Percentiles rank a stretch among this genome's conserved stretches.
Evolutionary conservation across 306 rosid species (phyloP).

Genomic region (Dicorynia guianensis): DNA sequence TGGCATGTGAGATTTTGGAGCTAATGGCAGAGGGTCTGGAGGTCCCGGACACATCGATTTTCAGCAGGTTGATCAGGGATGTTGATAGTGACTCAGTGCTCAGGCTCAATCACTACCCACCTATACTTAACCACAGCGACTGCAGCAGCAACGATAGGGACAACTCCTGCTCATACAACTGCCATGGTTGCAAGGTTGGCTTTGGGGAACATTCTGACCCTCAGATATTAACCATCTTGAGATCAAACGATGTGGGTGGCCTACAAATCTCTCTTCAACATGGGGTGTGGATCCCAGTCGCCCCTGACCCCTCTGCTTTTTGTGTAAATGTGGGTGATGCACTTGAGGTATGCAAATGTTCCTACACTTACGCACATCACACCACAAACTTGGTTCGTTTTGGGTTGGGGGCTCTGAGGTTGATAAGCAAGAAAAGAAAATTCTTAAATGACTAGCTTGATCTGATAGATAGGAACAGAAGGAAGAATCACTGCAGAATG

Average conservation of each 20-base stretch:
- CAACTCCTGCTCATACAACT: slow-evolving; percentile 38
- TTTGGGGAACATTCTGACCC: slow-evolving; percentile 94
- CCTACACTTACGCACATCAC: background rate
- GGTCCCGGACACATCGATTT: slow-evolving; percentile 60
- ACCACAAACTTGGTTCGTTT: slow-evolving; percentile 29
- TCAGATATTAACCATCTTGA: slow-evolving; percentile 75
- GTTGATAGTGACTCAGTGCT: slow-evolving; percentile 70
- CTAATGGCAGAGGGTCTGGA: slow-evolving; percentile 72
- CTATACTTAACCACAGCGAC: slow-evolving; percentile 21
- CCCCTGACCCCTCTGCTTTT: slow-evolving; percentile 74
- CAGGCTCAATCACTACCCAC: slow-evolving; percentile 88
- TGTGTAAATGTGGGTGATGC: slow-evolving; percentile 84
- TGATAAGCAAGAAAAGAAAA: background rate
- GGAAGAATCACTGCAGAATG: slow-evolving; percentile 36
- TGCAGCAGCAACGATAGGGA: slow-evolving; percentile 10
- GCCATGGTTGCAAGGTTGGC: slow-evolving; percentile 44
- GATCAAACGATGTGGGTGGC: slow-evolving; percentile 85
- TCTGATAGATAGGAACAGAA: slow-evolving; percentile 43
- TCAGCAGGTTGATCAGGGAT: slow-evolving; percentile 66
- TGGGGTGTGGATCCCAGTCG: slow-evolving; percentile 76
- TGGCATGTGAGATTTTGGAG: slow-evolving; percentile 80
- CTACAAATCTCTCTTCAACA: slow-evolving; percentile 70
- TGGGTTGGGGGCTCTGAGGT: slow-evolving; percentile 1
- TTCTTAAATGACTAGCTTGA: background rate
- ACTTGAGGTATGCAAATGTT: slow-evolving; percentile 56